Evolutionary conservation across 116 monocot genomes (phyloP), one percentile per base, ranked within the genome.

Genomic region (Dioscorea cayenensis): DNA sequence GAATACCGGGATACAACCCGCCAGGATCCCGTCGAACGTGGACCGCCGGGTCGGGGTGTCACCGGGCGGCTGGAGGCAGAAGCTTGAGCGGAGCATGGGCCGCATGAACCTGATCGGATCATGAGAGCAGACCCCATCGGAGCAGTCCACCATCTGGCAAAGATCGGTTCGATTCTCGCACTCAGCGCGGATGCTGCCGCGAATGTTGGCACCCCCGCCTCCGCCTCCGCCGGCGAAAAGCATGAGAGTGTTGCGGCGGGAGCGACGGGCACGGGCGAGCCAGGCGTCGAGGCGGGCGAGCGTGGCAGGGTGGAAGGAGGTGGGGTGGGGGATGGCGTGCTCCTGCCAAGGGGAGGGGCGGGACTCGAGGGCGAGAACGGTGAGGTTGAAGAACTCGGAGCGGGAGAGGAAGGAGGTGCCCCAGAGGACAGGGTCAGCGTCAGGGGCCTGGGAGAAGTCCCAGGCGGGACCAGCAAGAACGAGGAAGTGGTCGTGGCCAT

Each of bases 61-160:
- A 6, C 94, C 85, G 35, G 91, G 88, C 6, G 93, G 97, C 71
- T 97, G 93, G n/a, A 97, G 81, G 86, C 97, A 92, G 87, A 97
- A 93, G 51, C 63, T 75, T 2, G 97, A 72, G 5, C 75, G 73
- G 58, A 92, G 88, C 99, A 99, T 99, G 17, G 94, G 99, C 14
- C 62, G 60, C 84, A 94, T 89, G 78, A 68, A 88, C 5, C 83
- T 72, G n/a, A 88, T 67, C 5, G 94, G 99, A 65, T 99, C 85
- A 58, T 86, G 86, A 2, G 81, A 65, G 76, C 99, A 93, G 23
- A 71, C 79, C 20, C 85, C 83, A 0, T 78, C 74, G 50, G 99
- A 92, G 75, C 99, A 93, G 49, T 89, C 91, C 16, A 93, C 94
- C n/a, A 99, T 20, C 67, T 84, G 83, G 76, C 97, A 93, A 19